phyloP scores from a whole-genome alignment of 129 eudicot species.

The Saussurea involucrata region DNA sequence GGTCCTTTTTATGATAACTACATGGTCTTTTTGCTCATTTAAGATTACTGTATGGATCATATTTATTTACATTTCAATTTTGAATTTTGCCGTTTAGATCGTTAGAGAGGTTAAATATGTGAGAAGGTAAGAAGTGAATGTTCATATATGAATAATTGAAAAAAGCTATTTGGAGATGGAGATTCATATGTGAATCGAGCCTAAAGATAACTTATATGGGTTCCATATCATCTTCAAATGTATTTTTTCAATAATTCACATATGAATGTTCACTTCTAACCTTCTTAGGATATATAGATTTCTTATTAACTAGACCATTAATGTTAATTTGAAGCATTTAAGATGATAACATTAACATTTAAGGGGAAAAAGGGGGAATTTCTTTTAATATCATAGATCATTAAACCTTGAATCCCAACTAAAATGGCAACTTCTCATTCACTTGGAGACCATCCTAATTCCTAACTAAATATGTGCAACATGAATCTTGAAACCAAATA shows the following conservation, averaged over 20 bases:
- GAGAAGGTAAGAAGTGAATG: too few relatives aligned
- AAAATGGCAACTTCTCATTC: neutral
- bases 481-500: neutral
- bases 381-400: neutral
- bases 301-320: neutral
- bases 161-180: too few relatives aligned
- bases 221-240: too few relatives aligned
- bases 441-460: neutral
- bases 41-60: constrained; percentile 22
- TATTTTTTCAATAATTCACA: too few relatives aligned
- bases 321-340: neutral
- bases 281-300: too few relatives aligned
- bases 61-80: neutral
- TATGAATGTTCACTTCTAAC: too few relatives aligned
- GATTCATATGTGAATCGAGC: too few relatives aligned
- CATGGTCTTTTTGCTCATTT: neutral
- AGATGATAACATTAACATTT: neutral
- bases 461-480: neutral
- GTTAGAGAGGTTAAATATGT: neutral
- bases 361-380: neutral
- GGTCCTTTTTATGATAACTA: constrained; percentile 4
- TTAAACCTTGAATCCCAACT: neutral
- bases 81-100: constrained; percentile 8
- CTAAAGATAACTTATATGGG: too few relatives aligned
- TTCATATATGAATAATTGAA: too few relatives aligned